Percentiles rank a stretch among this genome's conserved stretches.
These are phyloP conservation scores for Aspergillus oerlinghausenensis DNA, from an alignment of 2,329 filamentous ascomycete species.

Conservation along the genomic window DNA sequence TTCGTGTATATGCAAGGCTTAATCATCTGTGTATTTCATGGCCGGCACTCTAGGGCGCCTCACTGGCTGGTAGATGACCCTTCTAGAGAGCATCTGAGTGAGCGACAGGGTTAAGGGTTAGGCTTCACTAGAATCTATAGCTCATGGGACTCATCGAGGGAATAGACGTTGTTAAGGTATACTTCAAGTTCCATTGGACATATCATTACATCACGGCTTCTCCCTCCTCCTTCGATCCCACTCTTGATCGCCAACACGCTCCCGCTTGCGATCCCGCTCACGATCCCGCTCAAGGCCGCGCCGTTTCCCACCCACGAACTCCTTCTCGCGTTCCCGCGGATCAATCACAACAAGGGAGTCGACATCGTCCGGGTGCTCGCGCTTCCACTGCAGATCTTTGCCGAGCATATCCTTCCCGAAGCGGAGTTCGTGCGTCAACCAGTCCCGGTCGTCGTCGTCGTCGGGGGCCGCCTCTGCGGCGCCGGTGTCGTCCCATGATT, in stretches of 20 bases:
- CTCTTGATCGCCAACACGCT: conserved; percentile 30
- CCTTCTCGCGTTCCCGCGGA: conserved; percentile 74
- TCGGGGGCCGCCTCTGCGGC: conserved; percentile 40
- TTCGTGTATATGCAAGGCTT: background rate
- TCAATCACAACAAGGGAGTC: conserved; percentile 79
- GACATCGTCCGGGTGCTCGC: conserved; percentile 78
- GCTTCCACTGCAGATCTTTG: conserved; percentile 85
- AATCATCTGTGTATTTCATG: background rate
- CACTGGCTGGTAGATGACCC: background rate
- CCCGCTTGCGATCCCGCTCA: conserved; percentile 34
- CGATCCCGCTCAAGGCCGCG: conserved; percentile 46
- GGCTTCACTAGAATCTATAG: no score
- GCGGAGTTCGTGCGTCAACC: conserved; percentile 80
- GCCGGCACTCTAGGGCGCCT: background rate
- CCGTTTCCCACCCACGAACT: conserved; percentile 60
- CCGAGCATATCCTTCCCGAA: conserved; percentile 88
- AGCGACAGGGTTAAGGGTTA: background rate
- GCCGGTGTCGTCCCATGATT: conserved; percentile 65
- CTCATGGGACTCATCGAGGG: no score
- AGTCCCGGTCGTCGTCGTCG: conserved; percentile 54
- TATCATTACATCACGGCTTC: background rate
- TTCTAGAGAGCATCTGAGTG: background rate
- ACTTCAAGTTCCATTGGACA: background rate
- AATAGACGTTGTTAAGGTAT: background rate
- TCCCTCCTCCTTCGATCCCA: conserved; percentile 26